Evolutionary conservation across 2,329 filamentous ascomycete species (phyloP).

Genomic region (Fusarium illudens): DNA sequence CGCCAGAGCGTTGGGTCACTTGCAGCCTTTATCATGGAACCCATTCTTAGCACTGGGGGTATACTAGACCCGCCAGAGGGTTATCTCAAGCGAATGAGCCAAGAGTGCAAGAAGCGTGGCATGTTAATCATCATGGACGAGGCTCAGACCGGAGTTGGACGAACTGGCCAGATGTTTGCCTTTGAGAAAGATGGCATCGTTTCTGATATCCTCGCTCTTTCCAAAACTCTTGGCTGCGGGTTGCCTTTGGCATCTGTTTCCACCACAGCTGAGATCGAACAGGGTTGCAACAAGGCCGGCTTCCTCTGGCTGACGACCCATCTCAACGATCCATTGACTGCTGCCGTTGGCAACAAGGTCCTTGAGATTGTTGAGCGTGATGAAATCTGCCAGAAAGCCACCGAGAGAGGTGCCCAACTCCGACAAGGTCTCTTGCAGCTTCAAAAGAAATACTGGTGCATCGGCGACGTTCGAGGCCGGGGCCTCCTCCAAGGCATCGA

Average conservation of each 20-base stretch:
- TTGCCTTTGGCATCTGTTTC: conserved; percentile 60
- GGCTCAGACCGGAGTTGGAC: conserved; percentile 66
- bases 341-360: conserved; percentile 63
- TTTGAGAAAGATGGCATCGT: conserved; percentile 53
- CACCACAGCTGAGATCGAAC: conserved; percentile 59
- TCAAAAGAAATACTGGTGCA: conserved; percentile 59
- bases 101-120: conserved; percentile 60
- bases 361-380: conserved; percentile 63
- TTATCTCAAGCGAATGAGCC: conserved; percentile 25
- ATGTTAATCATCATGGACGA: conserved; percentile 69
- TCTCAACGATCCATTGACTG: conserved; percentile 62
- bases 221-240: conserved; percentile 62
- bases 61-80: conserved; percentile 17
- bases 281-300: conserved; percentile 52
- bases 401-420: conserved; percentile 53
- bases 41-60: conserved; percentile 65
- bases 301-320: conserved; percentile 63
- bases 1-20: conserved; percentile 66
- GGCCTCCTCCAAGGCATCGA: conserved; percentile 61
- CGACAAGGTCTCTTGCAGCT: conserved; percentile 53
- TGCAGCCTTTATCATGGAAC: conserved; percentile 67
- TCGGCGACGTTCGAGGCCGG: conserved; percentile 61
- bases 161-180: conserved; percentile 66
- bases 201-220: conserved; percentile 41
- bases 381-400: conserved; percentile 52